Evolutionary conservation across 2,329 filamentous ascomycete species (phyloP), one percentile per base, ranked within the genome.

Genomic region (Xylaria sp.): DNA sequence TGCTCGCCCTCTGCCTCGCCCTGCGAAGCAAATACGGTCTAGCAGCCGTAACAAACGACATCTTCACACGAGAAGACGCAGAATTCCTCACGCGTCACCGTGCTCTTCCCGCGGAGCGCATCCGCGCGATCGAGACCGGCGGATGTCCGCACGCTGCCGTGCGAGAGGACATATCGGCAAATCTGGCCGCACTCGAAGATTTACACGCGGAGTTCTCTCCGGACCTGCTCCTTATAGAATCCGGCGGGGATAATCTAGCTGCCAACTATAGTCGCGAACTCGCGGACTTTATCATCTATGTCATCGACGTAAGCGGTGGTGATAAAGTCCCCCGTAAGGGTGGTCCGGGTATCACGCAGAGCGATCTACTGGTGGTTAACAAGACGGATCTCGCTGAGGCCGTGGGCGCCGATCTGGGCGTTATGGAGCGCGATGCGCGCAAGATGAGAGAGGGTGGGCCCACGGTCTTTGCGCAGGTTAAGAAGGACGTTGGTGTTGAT

Each of bases 291-390:
- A 99, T 99, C 81, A 91, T 99, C 82, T 99, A 99, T 80, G 96
- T 99, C 36, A 98, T 99, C 75, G 96, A 99, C 81, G 96, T 99
- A 20, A 92, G 90, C 65, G 96, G 96, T 26, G 96, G 96, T 13
- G 96, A 99, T 81, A 99, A 99, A 87, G 91, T 99, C 59, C 96
- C 96, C 0, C 84, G 96, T 33, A 99, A 99, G 83, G 96, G 96
- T 33, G 96, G 96, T 0, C 96, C 96, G 0, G 96, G 96, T 1
- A 99, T 99, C 79, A 99, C 96, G 5, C 95, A 97, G 83, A 96
- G 92, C 75, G 96, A 99, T 78, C 80, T 99, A 80, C 82, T 99
- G 72, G 88, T 99, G 23, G 93, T 99, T 60, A 99, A 99, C 82
- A 99, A 99, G 89, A 97, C 94, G 53, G 96, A 99, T 82, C 81